Conservation (phyloP, 1,284 basidiomycete species). For the Leccinum variabile region DNA sequence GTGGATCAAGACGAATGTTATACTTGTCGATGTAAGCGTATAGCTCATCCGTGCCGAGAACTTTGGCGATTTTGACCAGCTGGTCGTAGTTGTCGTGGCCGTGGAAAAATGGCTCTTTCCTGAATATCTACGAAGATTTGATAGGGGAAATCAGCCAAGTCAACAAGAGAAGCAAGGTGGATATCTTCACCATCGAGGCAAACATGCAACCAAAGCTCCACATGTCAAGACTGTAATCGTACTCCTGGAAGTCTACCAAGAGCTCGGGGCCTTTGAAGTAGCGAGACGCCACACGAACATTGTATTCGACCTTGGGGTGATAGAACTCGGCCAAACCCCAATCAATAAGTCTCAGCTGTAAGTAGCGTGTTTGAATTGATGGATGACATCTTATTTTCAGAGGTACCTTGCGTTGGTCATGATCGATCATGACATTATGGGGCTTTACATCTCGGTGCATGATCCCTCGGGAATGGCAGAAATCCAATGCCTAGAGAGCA, state of each 20-base stretch:
- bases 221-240: constrained; percentile 96
- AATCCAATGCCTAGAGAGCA: constrained; percentile 81
- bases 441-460: constrained; percentile 99
- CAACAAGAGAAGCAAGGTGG: background rate
- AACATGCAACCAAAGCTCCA: constrained; percentile 99
- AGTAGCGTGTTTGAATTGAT: constrained; percentile 14
- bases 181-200: constrained; percentile 83
- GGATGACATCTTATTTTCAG: background rate
- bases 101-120: constrained; percentile 99
- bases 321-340: constrained; percentile 99
- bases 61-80: constrained; percentile 97
- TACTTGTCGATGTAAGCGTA: constrained; percentile 92
- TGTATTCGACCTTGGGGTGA: constrained; percentile 97
- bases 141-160: constrained; percentile 9
- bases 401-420: constrained; percentile 88
- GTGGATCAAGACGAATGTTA: constrained; percentile 88
- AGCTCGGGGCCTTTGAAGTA: constrained; percentile 99
- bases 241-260: constrained; percentile 97
- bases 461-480: constrained; percentile 97
- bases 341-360: constrained; percentile 90
- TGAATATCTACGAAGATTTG: constrained; percentile 76
- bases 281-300: constrained; percentile 94
- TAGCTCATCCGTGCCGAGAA: constrained; percentile 94
- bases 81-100: constrained; percentile 99
- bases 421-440: constrained; percentile 99